Evolutionary conservation across 768 basidiomycete genomes (phyloP).

Genomic region (Pulveroboletus sp.): DNA sequence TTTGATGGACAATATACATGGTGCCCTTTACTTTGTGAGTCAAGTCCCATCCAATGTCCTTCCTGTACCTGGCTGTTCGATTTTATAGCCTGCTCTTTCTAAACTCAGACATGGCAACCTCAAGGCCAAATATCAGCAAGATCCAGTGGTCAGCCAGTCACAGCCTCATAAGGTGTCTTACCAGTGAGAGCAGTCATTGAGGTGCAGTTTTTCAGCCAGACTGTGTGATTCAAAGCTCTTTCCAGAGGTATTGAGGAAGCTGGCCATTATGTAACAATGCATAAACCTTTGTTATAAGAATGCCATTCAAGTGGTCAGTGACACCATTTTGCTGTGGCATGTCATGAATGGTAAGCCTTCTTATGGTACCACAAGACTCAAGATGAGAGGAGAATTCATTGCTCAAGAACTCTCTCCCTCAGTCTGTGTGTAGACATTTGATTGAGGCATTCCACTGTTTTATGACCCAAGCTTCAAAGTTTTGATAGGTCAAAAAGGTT

Average conservation of each 20-base stretch:
- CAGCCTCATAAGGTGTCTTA: not conserved
- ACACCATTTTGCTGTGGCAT: not conserved
- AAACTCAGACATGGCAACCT: too few species aligned
- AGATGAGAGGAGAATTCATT: not conserved
- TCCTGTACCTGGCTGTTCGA: not conserved
- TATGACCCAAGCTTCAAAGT: not conserved
- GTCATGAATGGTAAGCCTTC: not conserved
- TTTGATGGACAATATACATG: not conserved
- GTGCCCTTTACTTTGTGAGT: slow-evolving; percentile 1
- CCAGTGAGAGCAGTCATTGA: not conserved
- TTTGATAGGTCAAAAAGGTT: slow-evolving; percentile 3
- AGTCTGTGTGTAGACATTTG: slow-evolving; percentile 4
- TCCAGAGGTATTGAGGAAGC: not conserved
- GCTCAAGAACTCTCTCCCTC: slow-evolving; percentile 33
- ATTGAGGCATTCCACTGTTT: not conserved
- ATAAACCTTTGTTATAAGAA: not conserved
- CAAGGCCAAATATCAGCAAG: not conserved
- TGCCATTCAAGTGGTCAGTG: not conserved
- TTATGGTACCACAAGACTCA: not conserved
- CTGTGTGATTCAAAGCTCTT: not conserved
- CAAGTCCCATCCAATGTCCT: not conserved
- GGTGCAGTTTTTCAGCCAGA: slow-evolving; percentile 3
- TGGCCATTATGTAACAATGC: not conserved
- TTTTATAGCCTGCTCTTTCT: not conserved
- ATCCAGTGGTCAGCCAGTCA: not conserved